Conservation (phyloP, 371 early-diverging fungal species). For the Massospora cicadina region DNA sequence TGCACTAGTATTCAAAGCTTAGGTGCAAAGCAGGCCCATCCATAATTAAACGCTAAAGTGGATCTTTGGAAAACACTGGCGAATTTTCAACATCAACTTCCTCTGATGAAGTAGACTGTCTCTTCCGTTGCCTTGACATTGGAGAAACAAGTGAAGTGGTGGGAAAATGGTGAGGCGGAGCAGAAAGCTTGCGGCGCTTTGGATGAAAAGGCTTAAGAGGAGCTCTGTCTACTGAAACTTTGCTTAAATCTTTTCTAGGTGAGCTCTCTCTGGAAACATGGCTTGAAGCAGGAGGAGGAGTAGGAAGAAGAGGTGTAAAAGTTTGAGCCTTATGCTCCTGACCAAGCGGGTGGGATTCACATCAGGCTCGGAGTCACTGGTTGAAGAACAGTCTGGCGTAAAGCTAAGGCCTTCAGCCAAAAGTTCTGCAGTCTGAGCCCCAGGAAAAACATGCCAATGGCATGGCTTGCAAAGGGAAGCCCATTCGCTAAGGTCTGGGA, state of each 20-base stretch:
- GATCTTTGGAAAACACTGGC: background rate
- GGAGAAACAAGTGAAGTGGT: background rate
- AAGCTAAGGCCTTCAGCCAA: background rate
- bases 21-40: too few species aligned
- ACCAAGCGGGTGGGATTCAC: too few species aligned
- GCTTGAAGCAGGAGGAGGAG: background rate
- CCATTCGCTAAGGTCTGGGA: background rate
- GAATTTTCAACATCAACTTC: background rate
- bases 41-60: background rate
- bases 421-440: constrained; percentile 15
- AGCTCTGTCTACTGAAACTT: background rate
- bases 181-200: background rate
- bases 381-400: background rate
- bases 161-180: background rate
- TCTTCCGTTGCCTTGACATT: background rate
- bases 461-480: constrained; percentile 15
- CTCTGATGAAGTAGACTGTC: background rate
- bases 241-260: background rate
- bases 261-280: background rate
- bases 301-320: background rate
- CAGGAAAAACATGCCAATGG: constrained; percentile 24
- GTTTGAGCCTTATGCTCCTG: background rate
- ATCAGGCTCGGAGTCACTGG: background rate
- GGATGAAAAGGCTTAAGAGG: background rate
- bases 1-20: too few species aligned